Conservation (phyloP, 768 basidiomycete species). For the Saitozyma podzolica region DNA sequence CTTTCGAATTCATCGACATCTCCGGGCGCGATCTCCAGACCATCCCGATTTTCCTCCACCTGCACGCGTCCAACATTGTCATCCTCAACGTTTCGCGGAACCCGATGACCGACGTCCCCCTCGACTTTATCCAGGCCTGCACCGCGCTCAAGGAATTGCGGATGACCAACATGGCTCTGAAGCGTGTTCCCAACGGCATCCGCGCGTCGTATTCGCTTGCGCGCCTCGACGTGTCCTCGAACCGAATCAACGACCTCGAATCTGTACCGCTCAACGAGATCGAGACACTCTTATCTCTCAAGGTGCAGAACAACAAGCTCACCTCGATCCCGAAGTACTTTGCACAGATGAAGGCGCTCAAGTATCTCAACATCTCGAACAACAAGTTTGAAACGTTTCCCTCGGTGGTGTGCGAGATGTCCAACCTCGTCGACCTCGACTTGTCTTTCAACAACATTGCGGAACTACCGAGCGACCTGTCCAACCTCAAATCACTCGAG, state of each 20-base stretch:
- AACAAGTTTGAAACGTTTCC: constrained; percentile 85
- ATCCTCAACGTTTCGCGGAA: constrained; percentile 87
- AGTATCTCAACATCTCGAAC: constrained; percentile 87
- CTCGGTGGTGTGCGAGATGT: constrained; percentile 69
- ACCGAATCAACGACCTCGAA: constrained; percentile 84
- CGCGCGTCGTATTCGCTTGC: constrained; percentile 71
- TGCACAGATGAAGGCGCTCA: constrained; percentile 67
- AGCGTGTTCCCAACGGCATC: constrained; percentile 82
- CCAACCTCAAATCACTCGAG: constrained; percentile 67
- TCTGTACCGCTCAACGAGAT: constrained; percentile 80
- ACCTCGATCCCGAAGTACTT: constrained; percentile 84
- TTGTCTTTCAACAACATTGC: constrained; percentile 90
- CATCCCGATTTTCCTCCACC: constrained; percentile 82
- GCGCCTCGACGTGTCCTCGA: constrained; percentile 84
- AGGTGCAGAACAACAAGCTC: constrained; percentile 87
- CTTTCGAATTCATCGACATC: constrained; percentile 77
- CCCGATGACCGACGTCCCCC: constrained; percentile 91
- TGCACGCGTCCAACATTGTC: constrained; percentile 77
- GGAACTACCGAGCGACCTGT: constrained; percentile 77
- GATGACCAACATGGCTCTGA: constrained; percentile 88
- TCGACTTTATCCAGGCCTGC: constrained; percentile 92
- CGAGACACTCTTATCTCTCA: constrained; percentile 66
- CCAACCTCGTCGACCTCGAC: constrained; percentile 77
- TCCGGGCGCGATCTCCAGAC: constrained; percentile 76
- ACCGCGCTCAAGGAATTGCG: constrained; percentile 78